phyloP scores from a whole-genome alignment of 768 basidiomycete species.

The Pleurotus platypus region DNA sequence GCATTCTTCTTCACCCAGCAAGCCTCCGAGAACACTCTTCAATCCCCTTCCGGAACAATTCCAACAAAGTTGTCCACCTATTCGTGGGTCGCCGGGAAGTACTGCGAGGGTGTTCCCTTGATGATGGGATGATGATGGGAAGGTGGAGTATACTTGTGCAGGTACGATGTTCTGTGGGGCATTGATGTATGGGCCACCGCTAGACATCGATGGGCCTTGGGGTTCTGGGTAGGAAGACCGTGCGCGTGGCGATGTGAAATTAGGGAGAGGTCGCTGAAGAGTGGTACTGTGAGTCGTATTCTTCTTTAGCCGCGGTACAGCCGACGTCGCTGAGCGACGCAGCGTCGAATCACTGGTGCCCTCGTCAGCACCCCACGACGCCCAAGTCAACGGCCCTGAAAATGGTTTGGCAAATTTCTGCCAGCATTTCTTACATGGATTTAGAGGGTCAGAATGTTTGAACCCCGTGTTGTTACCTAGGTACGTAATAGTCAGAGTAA shows the following conservation, averaged over 20 bases:
- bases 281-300: conserved; percentile 14
- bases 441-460: conserved; percentile 60
- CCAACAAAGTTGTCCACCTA: conserved; percentile 68
- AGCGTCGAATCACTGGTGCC: conserved; percentile 4
- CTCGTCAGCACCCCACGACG: conserved; percentile 26
- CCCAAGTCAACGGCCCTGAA: conserved; percentile 55
- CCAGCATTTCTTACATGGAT: conserved; percentile 78
- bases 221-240: conserved; percentile 7
- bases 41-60: conserved; percentile 59
- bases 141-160: conserved; percentile 6
- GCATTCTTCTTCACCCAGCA: conserved; percentile 56
- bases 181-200: not conserved
- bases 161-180: not conserved
- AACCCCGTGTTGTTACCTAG: conserved; percentile 74
- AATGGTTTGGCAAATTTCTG: conserved; percentile 60
- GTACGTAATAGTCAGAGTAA: not conserved
- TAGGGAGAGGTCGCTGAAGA: conserved; percentile 36
- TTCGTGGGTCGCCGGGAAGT: conserved; percentile 60
- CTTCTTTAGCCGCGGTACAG: not conserved
- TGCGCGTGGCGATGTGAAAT: conserved; percentile 19
- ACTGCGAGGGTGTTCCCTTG: conserved; percentile 45
- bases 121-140: conserved; percentile 12
- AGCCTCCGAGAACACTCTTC: conserved; percentile 34
- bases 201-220: conserved; percentile 11
- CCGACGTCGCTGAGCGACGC: not conserved